phyloP scores from a whole-genome alignment of 495 filamentous ascomycete genomes.

The Talaromyces proteolyticus region DNA sequence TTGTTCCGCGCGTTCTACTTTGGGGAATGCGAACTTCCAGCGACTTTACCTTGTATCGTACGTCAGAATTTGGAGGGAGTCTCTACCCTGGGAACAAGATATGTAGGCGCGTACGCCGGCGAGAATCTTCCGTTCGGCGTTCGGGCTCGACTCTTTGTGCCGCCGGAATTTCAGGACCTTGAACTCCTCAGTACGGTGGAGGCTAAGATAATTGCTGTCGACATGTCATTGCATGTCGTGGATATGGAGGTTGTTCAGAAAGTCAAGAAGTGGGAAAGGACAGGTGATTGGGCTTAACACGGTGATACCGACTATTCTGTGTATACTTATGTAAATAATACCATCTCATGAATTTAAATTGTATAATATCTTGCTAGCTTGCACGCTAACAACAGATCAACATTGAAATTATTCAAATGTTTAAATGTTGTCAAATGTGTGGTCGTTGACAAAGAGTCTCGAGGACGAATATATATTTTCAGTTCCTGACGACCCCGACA shows the following conservation, averaged over 20 bases:
- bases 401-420: too few species aligned
- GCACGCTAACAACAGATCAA: too few species aligned
- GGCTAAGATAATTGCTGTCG: conserved; percentile 51
- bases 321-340: not conserved
- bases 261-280: conserved; percentile 31
- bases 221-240: conserved; percentile 44
- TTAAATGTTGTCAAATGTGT: too few species aligned
- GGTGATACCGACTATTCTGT: not conserved
- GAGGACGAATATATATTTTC: too few species aligned
- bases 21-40: conserved; percentile 56
- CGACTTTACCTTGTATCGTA: conserved; percentile 53
- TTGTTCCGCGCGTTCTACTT: conserved; percentile 73
- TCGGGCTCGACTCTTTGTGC: conserved; percentile 20
- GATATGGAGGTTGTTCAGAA: conserved; percentile 45
- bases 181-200: conserved; percentile 48
- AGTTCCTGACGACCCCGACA: not conserved
- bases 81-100: conserved; percentile 19
- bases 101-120: conserved; percentile 14
- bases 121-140: conserved; percentile 29
- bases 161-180: conserved; percentile 19
- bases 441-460: too few species aligned
- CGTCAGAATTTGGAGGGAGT: conserved; percentile 24
- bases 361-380: too few species aligned
- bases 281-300: conserved; percentile 5
- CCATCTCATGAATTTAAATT: too few species aligned